Base-by-base conservation (phyloP, 2,329 filamentous ascomycete species). In the Fusarium sp. region DNA sequence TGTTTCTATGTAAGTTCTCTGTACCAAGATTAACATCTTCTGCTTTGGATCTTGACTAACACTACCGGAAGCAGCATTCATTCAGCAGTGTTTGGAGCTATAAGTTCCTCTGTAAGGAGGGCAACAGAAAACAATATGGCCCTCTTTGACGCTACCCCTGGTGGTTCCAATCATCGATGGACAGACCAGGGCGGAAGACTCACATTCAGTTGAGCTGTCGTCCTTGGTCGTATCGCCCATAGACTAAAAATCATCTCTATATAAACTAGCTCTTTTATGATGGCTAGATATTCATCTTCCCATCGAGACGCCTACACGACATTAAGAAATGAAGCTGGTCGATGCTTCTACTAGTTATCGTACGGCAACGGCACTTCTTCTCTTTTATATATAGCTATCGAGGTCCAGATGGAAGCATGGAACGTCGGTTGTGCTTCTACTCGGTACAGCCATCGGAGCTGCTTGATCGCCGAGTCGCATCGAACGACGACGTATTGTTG, bases 401-500 rank as follows among this genome's bases (percentile, higher is more conserved):
- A 34, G 32, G 5, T 34, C 5, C 9, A 1, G 11, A n/a, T 38
- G 34, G 3, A 2, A n/a, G n/a, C 34, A 38, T 4, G 34, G 1
- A 11, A n/a, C 34, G 34, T 4, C 12, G 18, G 18, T 7, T 38
- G 18, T 38, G 34, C 2, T 38, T 38, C 0, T 38, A n/a, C 34
- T 38, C 10, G 18, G 0, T n/a, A 0, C 10, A 0, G 1, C 34
- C 18, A 2, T n/a, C 34, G 0, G 34, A 38, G 10, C 6, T 38
- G 10, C 34, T 38, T n/a, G 18, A 7, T 12, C 34, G 7, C 1
- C 34, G 34, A 38, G 10, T 38, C 18, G 18, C 3, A 4, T 38
- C 34, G 2, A 38, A 12, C 0, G 18, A 38, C 34, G 18, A 38
- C 1, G 34, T 38, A 38, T 38, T 1, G 34, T 38, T 1, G 34